Conservation (phyloP, 257 asterid genomes). For the Petunia secreta region DNA sequence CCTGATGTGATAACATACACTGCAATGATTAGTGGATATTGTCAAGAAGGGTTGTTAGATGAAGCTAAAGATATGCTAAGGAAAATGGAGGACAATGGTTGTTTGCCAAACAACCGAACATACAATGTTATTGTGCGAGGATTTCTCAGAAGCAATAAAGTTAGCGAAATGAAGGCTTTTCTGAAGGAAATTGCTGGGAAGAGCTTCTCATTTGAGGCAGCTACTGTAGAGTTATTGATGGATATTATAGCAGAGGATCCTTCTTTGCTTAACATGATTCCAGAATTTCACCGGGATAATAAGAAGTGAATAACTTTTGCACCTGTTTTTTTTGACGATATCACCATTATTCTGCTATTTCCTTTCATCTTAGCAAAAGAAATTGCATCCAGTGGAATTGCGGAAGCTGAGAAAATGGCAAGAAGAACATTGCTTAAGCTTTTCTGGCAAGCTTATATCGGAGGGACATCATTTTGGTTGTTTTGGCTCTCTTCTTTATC, state of each 20-base stretch:
- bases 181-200: slow-evolving; percentile 33
- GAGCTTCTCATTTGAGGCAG: slow-evolving; percentile 26
- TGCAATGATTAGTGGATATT: slow-evolving; percentile 33
- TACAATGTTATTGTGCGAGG: slow-evolving; percentile 30
- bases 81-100: slow-evolving; percentile 35
- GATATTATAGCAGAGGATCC: slow-evolving; percentile 24
- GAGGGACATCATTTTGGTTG: no score
- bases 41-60: slow-evolving; percentile 33
- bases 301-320: no score
- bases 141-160: slow-evolving; percentile 24
- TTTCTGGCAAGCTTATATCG: no score
- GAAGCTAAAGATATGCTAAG: slow-evolving; percentile 36
- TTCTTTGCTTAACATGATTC: slow-evolving; percentile 25
- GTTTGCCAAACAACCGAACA: slow-evolving; percentile 28
- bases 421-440: no score
- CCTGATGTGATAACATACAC: slow-evolving; percentile 36
- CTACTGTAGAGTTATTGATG: slow-evolving; percentile 10
- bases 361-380: no score
- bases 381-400: no score
- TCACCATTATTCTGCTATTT: no score
- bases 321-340: no score
- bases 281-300: neutral
- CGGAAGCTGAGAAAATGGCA: no score
- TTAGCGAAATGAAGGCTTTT: slow-evolving; percentile 27
- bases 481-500: no score